phyloP scores from a whole-genome alignment of 176 grass and related monocot species.

The Eremochloa ophiuroides region DNA sequence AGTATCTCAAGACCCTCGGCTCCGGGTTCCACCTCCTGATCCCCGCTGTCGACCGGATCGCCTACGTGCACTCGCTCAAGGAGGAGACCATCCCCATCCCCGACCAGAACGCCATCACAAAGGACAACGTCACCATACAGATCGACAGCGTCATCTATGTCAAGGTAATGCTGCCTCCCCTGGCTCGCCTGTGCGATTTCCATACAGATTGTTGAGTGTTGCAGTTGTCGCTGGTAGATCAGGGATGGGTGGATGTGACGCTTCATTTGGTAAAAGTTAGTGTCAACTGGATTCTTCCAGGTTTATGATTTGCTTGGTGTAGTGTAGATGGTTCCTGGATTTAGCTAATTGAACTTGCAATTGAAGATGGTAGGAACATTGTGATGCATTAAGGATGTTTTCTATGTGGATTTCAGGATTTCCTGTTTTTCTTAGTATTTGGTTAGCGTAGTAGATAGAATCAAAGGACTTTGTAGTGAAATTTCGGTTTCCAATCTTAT shows the following conservation, averaged over 20 bases:
- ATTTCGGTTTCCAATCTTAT: not conserved
- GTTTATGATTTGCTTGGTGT: not conserved
- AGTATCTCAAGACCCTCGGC: conserved; percentile 77
- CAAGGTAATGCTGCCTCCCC: conserved; percentile 38
- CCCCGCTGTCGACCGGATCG: conserved; percentile 72
- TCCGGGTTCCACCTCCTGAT: conserved; percentile 81
- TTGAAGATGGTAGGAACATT: not conserved
- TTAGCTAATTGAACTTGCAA: not conserved
- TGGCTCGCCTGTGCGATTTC: not conserved
- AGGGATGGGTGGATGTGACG: not conserved
- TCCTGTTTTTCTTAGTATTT: not conserved
- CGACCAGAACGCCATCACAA: conserved; percentile 91
- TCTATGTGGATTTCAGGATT: not conserved
- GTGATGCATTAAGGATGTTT: not conserved
- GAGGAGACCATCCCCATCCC: conserved; percentile 96
- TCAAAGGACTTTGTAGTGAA: not conserved
- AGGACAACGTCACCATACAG: conserved; percentile 87
- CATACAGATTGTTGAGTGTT: not conserved
- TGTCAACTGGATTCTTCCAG: not conserved
- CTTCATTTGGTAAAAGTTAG: not conserved
- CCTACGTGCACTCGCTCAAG: conserved; percentile 96
- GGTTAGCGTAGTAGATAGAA: not conserved
- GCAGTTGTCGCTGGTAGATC: not conserved
- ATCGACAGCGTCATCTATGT: conserved; percentile 92
- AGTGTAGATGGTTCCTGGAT: not conserved